Percentiles rank a stretch among this genome's conserved stretches.
Conservation (phyloP, 306 rosid genomes). For the Casuarina equisetifolia region DNA sequence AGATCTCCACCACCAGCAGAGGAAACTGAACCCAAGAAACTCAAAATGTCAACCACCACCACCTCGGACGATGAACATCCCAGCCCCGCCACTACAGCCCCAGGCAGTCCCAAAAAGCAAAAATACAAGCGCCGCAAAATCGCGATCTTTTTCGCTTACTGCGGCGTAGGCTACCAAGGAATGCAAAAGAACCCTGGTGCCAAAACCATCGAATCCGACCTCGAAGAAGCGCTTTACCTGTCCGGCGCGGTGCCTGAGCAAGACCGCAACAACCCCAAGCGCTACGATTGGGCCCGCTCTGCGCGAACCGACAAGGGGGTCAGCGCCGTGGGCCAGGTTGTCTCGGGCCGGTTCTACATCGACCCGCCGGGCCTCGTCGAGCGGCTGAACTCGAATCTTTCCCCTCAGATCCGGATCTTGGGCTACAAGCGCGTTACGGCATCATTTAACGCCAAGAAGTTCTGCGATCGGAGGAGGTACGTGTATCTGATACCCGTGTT, state of each 20-base stretch:
- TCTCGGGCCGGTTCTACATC: conserved; percentile 83
- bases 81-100: conserved; percentile 10
- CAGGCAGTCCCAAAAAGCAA: conserved; percentile 32
- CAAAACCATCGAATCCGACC: conserved; percentile 92
- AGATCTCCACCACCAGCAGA: conserved; percentile 36
- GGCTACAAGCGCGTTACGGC: conserved; percentile 85
- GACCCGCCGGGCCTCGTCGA: conserved; percentile 93
- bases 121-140: conserved; percentile 81
- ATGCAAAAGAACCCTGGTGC: conserved; percentile 99
- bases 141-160: conserved; percentile 85
- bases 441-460: conserved; percentile 87
- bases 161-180: conserved; percentile 96
- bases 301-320: conserved; percentile 97
- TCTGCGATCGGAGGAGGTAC: conserved; percentile 94
- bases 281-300: conserved; percentile 92
- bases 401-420: conserved; percentile 77
- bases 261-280: conserved; percentile 64
- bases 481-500: conserved; percentile 85
- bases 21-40: conserved; percentile 48
- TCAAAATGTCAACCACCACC: conserved; percentile 80
- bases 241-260: conserved; percentile 86
- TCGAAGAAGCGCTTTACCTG: conserved; percentile 75
- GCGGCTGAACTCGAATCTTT: conserved; percentile 73
- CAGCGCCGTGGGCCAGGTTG: conserved; percentile 95
- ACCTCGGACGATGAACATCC: conserved; percentile 69